Base-by-base conservation (phyloP, 208 protist species). In the Blechomonas ayalai region DNA sequence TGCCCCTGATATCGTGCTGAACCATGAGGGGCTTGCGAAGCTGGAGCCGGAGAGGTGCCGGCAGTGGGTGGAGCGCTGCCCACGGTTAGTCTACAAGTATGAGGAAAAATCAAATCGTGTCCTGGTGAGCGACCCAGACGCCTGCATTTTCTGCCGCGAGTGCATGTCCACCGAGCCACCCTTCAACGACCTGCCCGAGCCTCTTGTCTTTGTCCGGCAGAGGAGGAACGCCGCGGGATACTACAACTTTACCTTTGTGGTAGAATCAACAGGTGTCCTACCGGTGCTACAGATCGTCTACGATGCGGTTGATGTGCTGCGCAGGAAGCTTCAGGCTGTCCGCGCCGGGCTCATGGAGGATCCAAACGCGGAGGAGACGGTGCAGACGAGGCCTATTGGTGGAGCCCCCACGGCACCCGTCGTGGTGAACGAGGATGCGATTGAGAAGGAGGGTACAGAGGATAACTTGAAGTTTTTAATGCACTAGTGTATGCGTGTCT, bases 91-190 rank as follows among this genome's bases (percentile, higher is more conserved):
- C 9, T 97, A 87, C 47, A 19, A 55, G 20, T 95, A 73, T 53
- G 71, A 92, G 18, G 69, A 81, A 18, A 40, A 65, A 23, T 59
- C 58, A 2, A 59, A 71, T 24, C 71, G 78, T 45, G 78, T 96
- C 26, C 43, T 71, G 13, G 46, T 97, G 9, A 70, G 63, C 13
- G 59, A 96, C 48, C 44, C 75, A 3, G 57, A 76, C 5, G 55
- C 52, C 15, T 97, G 91, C 55, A 97, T 96, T 49, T 97, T 90
- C 57, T 97, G 92, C 65, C 67, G 81, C 10, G 92, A 98, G 67
- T 97, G 95, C 67, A 70, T 75, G 6, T 73, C 80, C 20, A 60
- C 67, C 25, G 81, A 93, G 22, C 69, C 76, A 0, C 63, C 78
- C 9, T 88, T 91, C 59, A 51, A 85, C 43, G 76, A 78, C 10